Conservation (phyloP, 106 monocot genomes). For the Alisma plantagoaquatica region DNA sequence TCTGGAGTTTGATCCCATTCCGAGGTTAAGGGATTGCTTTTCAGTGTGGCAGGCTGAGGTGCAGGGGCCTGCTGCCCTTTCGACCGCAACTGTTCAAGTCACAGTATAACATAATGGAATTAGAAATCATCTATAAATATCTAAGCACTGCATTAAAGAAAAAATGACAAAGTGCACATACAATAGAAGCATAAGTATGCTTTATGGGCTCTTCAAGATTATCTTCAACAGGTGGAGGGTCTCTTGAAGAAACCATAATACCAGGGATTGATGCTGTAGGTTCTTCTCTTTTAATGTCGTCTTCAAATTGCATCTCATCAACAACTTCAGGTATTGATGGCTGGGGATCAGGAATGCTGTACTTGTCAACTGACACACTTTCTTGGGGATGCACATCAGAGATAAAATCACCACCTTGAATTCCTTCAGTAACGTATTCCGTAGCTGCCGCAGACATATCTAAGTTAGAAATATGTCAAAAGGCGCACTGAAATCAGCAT, state of each 20-base stretch:
- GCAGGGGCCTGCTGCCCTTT: conserved; percentile 28
- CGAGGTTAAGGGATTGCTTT: conserved; percentile 11
- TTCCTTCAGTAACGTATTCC: no score
- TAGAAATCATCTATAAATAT: no score
- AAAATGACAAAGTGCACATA: conserved; percentile 10
- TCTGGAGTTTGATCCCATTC: conserved; percentile 29
- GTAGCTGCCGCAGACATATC: no score
- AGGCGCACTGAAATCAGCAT: not conserved
- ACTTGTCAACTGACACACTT: conserved; percentile 25
- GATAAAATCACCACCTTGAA: not conserved
- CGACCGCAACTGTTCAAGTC: conserved; percentile 64
- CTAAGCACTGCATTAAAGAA: no score
- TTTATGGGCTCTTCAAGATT: conserved; percentile 36
- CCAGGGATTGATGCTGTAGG: conserved; percentile 21
- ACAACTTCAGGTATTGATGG: conserved; percentile 26
- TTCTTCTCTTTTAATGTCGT: conserved; percentile 35
- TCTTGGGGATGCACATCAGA: conserved; percentile 20
- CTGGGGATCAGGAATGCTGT: conserved; percentile 23
- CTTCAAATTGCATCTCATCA: conserved; percentile 29
- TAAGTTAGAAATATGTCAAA: not conserved
- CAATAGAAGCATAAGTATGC: conserved; percentile 88
- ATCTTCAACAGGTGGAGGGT: conserved; percentile 30
- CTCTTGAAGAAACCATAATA: not conserved
- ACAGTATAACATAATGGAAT: no score
- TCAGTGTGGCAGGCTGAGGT: conserved; percentile 15